Evolutionary conservation across 2,329 filamentous ascomycete genomes (phyloP), one percentile per base, ranked within the genome.

Genomic region (Cryphonectria japonica): DNA sequence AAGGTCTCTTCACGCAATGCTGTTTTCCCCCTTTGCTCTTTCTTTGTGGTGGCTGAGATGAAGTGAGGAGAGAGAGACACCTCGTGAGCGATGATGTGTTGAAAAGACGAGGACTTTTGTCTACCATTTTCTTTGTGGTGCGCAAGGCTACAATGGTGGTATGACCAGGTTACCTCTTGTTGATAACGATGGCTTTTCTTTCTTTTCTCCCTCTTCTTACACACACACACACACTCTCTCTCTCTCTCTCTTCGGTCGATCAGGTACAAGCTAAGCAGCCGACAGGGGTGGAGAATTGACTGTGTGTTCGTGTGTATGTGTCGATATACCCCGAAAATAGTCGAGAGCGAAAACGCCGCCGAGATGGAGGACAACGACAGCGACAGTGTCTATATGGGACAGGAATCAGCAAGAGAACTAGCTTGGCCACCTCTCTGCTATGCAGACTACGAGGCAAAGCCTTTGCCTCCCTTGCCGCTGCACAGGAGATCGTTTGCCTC

Each of bases 391-490:
- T 4, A 52, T 29, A 14, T 4, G 26, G 54, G 54, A 19, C 26
- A 59, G 3, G 14, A 59, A 1, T 26, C 26, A 5, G 22, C 57
- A 60, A 61, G 64, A 16, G n/a, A 6, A 16, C 60, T 59, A 7
- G 50, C 43, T n/a, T 29, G 50, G 41, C 67, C 67, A 16, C 70
- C 70, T 14, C 54, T 67, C 16, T 29, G 69, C 39, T 66, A 57
- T n/a, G 46, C 63, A 6, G 67, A 67, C 2, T 73, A 73, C 46
- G 68, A 68, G 54, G 22, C 9, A 2, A 73, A 64, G 61, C 70
- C 72, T n/a, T 39, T 73, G 59, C 72, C 72, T 65, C 37, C 68
- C 14, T 26, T 72, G 2, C 72, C 72, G 16, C 54, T 62, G 16
- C 43, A 52, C 39, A 52, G 41, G 37, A 66, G 26, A 57, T 68